Percentiles rank a stretch among this genome's conserved stretches.
Conservation (phyloP, 768 basidiomycete genomes). For the Clitopilus hobsonii region DNA sequence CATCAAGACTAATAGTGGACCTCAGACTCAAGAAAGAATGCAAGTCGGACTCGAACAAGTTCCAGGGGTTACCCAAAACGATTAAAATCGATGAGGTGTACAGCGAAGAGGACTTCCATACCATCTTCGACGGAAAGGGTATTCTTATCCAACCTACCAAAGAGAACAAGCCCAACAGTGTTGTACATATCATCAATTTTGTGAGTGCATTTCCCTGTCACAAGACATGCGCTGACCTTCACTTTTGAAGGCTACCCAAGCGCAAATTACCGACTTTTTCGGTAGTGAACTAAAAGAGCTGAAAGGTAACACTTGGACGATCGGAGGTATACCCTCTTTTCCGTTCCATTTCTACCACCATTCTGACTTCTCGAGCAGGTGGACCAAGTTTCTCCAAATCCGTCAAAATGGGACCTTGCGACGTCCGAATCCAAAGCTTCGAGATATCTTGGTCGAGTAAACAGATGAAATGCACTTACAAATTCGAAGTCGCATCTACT, state of each 20-base stretch:
- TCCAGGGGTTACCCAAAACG: conserved; percentile 31
- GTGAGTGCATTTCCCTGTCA: conserved; percentile 15
- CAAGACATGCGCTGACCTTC: neutral
- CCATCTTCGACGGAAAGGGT: conserved; percentile 30
- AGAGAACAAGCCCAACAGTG: conserved; percentile 33
- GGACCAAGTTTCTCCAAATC: conserved; percentile 30
- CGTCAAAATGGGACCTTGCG: conserved; percentile 26
- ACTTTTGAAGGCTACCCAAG: conserved; percentile 10
- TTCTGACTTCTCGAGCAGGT: neutral
- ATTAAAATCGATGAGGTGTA: conserved; percentile 37
- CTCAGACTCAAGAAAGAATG: conserved; percentile 35
- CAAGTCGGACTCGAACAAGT: conserved; percentile 32
- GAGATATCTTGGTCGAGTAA: conserved; percentile 37
- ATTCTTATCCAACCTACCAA: conserved; percentile 33
- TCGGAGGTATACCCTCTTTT: conserved; percentile 18
- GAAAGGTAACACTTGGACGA: conserved; percentile 30
- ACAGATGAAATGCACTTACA: conserved; percentile 34
- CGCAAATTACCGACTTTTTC: conserved; percentile 24
- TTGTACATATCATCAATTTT: conserved; percentile 35
- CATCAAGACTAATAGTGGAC: neutral
- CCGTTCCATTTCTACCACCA: neutral
- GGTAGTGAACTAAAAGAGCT: conserved; percentile 29
- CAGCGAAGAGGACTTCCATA: conserved; percentile 28
- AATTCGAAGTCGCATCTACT: conserved; percentile 27
- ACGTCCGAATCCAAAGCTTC: conserved; percentile 24